Conservation (phyloP, 352 stramenopile species). For the Discostella stelligera region DNA sequence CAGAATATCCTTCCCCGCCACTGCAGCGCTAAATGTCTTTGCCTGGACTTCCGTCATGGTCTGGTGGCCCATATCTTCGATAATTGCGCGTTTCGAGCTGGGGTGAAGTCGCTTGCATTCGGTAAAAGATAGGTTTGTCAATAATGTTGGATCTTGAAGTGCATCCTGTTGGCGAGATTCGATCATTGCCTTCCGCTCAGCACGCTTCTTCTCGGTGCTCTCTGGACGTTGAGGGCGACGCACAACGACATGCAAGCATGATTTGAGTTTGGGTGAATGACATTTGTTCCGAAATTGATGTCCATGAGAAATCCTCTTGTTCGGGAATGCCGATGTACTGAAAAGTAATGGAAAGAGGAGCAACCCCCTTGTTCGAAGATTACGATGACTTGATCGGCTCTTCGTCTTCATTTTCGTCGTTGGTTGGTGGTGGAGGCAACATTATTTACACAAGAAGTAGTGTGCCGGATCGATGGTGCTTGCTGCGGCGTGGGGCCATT, state of each 20-base stretch:
- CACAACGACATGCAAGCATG: constrained; percentile 19
- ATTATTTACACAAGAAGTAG: too few relatives aligned
- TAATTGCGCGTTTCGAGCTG: constrained; percentile 56
- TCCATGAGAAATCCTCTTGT: constrained; percentile 16
- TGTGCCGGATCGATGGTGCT: too few relatives aligned
- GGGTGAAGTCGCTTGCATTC: constrained; percentile 56
- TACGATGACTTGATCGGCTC: constrained; percentile 6
- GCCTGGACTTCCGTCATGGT: constrained; percentile 89
- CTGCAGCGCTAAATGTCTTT: constrained; percentile 81
- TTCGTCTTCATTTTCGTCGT: neutral
- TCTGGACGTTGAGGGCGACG: constrained; percentile 37
- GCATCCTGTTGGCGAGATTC: constrained; percentile 58
- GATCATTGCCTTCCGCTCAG: constrained; percentile 46
- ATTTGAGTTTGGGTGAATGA: neutral
- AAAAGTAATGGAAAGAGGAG: constrained; percentile 11
- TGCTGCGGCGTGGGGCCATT: too few relatives aligned
- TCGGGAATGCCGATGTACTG: constrained; percentile 10
- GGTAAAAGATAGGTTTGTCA: constrained; percentile 60
- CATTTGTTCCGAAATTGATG: constrained; percentile 12
- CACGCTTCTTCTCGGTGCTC: constrained; percentile 49
- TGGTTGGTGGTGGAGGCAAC: neutral
- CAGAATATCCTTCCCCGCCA: constrained; percentile 88
- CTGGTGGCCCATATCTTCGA: constrained; percentile 66
- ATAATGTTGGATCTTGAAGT: constrained; percentile 68
- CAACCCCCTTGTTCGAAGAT: constrained; percentile 3